Conservation (phyloP, 441 rosid species). For the Jatropha podagrica region DNA sequence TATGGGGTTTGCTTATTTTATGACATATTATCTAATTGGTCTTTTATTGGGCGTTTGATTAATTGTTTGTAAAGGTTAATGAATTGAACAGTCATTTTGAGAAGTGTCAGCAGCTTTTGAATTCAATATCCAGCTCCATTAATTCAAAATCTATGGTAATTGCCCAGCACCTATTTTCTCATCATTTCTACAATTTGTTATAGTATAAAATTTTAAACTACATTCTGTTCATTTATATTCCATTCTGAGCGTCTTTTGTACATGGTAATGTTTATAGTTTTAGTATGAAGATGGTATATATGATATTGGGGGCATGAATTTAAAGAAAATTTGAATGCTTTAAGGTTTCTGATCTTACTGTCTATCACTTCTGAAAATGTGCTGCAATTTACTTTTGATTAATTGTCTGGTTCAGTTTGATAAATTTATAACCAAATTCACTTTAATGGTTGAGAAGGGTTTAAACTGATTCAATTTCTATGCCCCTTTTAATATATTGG, state of each 20-base stretch:
- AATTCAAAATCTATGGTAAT: slow-evolving; percentile 68
- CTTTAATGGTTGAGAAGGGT: background rate
- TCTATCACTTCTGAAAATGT: background rate
- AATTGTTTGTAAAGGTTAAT: slow-evolving; percentile 40
- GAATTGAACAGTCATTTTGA: slow-evolving; percentile 84
- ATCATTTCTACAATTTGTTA: background rate
- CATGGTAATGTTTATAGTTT: background rate
- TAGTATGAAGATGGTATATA: background rate
- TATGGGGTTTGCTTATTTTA: background rate
- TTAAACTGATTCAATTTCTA: background rate
- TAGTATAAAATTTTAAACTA: background rate
- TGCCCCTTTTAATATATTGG: slow-evolving; percentile 1
- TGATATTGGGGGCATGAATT: background rate
- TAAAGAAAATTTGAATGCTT: background rate
- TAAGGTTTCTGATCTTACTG: background rate
- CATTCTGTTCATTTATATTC: background rate
- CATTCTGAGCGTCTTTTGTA: background rate
- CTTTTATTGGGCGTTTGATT: background rate
- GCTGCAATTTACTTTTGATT: background rate
- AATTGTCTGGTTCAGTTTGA: background rate
- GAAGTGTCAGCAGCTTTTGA: slow-evolving; percentile 86
- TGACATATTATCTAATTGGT: slow-evolving; percentile 4
- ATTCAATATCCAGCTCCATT: slow-evolving; percentile 70
- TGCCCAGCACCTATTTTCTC: background rate
- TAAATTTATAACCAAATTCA: background rate